These are phyloP conservation scores for Chenopodium formosanum DNA, from an alignment of 148 eudicot genomes.

Conservation along the genomic window DNA sequence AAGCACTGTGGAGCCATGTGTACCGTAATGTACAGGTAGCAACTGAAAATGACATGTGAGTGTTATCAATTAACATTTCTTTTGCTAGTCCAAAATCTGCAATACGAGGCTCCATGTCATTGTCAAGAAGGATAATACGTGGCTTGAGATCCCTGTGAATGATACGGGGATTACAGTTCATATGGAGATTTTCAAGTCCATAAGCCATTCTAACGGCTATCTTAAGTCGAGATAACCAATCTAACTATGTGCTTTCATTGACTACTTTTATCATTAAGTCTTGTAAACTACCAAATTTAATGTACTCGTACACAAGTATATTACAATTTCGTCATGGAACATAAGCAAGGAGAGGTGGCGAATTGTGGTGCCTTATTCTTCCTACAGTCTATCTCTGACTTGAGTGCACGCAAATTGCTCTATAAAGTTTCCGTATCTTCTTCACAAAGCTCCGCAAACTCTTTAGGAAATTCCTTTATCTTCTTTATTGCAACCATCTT, in stretches of 20 bases:
- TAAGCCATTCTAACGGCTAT: constrained; percentile 66
- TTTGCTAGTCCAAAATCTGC: constrained; percentile 94
- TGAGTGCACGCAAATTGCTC: constrained; percentile 64
- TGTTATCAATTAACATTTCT: constrained; percentile 53
- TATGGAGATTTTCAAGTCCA: constrained; percentile 89
- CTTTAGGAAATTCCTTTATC: constrained; percentile 44
- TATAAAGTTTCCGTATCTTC: constrained; percentile 65
- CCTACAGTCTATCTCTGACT: constrained; percentile 80
- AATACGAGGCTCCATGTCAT: constrained; percentile 86
- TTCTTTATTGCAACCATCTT: constrained; percentile 83
- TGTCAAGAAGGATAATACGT: constrained; percentile 69
- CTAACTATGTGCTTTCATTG: constrained; percentile 43
- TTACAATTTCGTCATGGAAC: constrained; percentile 76
- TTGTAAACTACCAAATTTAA: constrained; percentile 91
- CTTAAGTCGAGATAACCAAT: constrained; percentile 61
- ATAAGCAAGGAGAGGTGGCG: constrained; percentile 77
- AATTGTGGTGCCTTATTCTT: constrained; percentile 71
- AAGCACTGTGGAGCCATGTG: constrained; percentile 84
- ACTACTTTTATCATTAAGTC: constrained; percentile 45
- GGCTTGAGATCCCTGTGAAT: constrained; percentile 92
- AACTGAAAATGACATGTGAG: constrained; percentile 66
- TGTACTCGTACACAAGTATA: constrained; percentile 76
- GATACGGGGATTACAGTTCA: constrained; percentile 52
- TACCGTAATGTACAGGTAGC: constrained; percentile 76
- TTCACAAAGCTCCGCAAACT: constrained; percentile 54